Conservation (phyloP, 306 rosid genomes). For the Ceratonia siliqua region DNA sequence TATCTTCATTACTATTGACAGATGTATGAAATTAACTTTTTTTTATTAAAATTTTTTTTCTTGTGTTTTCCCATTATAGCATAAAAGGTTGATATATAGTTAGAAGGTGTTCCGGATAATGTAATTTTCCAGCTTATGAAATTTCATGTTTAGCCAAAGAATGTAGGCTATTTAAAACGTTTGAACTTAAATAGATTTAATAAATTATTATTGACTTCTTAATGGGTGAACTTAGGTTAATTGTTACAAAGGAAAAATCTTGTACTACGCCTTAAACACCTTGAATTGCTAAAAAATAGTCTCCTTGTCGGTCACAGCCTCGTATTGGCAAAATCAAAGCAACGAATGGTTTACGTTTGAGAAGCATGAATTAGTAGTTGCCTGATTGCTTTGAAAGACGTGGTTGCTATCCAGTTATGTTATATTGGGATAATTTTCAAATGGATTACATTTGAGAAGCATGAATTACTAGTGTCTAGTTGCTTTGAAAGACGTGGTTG, state of each 20-base stretch:
- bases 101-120: not conserved
- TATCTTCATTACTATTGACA: constrained; percentile 65
- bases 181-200: too few relatives aligned
- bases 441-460: too few relatives aligned
- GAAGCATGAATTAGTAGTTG: too few relatives aligned
- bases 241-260: not conserved
- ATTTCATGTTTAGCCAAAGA: constrained; percentile 4
- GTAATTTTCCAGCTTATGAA: not conserved
- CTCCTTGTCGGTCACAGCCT: not conserved
- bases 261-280: not conserved
- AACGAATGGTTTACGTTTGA: too few relatives aligned
- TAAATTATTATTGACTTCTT: too few relatives aligned
- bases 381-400: too few relatives aligned
- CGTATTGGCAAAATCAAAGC: too few relatives aligned
- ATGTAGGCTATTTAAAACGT: too few relatives aligned
- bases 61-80: not conserved
- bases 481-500: not conserved
- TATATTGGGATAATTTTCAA: not conserved
- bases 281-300: not conserved
- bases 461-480: too few relatives aligned
- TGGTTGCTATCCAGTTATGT: not conserved
- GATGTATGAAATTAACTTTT: constrained; percentile 42
- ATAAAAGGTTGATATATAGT: not conserved
- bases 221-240: not conserved
- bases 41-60: not conserved